These are phyloP conservation scores for Rhizoclosmatium globosum DNA, from an alignment of 192 early-diverging fungal species.

Conservation along the genomic window DNA sequence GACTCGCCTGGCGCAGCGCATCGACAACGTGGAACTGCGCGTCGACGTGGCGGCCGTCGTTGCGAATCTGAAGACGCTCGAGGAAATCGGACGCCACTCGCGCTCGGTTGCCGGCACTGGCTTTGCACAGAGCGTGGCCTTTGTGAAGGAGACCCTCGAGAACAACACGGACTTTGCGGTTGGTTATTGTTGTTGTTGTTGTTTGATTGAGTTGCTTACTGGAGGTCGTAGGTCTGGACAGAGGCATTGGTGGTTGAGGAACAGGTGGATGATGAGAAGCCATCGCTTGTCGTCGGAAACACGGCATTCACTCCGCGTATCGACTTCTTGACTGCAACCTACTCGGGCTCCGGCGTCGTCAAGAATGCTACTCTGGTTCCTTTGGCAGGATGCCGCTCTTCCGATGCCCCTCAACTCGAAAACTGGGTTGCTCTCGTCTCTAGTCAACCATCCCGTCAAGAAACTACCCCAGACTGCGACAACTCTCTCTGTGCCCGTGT, in stretches of 20 bases:
- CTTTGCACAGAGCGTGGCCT: constrained; percentile 9
- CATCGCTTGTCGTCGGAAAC: neutral
- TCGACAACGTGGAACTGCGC: neutral
- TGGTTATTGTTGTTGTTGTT: neutral
- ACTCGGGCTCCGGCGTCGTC: constrained; percentile 15
- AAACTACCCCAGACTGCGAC: neutral
- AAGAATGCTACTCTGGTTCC: neutral
- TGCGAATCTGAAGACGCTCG: neutral
- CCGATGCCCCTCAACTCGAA: neutral
- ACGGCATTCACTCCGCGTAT: constrained; percentile 1
- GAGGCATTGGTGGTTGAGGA: constrained; percentile 9
- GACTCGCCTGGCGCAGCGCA: neutral
- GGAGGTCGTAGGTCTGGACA: constrained; percentile 15
- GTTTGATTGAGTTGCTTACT: neutral
- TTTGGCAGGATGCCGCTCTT: constrained; percentile 1
- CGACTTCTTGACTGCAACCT: constrained; percentile 23
- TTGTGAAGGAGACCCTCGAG: neutral
- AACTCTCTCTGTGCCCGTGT: constrained; percentile 19
- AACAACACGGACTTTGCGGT: constrained; percentile 18
- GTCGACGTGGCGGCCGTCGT: neutral
- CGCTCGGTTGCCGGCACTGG: constrained; percentile 6
- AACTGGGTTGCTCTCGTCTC: constrained; percentile 19
- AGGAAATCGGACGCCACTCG: neutral
- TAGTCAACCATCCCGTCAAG: neutral
- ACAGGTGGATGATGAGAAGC: constrained; percentile 9